Percentiles rank a stretch among this genome's conserved stretches.
Evolutionary conservation across 23 red algal species (phyloP).

Genomic region (Gracilaria domingensis): DNA sequence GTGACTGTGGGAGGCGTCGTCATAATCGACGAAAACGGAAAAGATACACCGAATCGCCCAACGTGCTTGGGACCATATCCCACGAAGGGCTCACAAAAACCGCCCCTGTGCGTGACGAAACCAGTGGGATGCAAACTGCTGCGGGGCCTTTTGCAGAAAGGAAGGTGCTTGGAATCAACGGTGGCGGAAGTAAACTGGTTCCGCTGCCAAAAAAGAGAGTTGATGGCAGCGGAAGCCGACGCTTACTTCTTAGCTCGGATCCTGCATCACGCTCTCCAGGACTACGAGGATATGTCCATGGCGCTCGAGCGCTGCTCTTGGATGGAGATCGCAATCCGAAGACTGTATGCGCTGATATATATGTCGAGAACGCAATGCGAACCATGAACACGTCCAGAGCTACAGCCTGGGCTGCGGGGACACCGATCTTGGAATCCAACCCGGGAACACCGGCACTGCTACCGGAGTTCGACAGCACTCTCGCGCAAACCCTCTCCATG

Average conservation of each 20-base stretch:
- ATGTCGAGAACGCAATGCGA: conserved; percentile 19
- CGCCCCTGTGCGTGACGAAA: conserved; percentile 3
- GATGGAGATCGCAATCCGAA: conserved; percentile 1
- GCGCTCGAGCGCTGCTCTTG: neutral
- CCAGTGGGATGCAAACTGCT: neutral
- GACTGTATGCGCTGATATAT: conserved; percentile 14
- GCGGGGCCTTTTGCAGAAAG: neutral
- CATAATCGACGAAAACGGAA: conserved; percentile 1
- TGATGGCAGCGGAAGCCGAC: too few relatives aligned
- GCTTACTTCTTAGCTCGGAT: too few relatives aligned
- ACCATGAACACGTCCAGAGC: neutral
- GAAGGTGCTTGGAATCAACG: neutral
- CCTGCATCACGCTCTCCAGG: too few relatives aligned
- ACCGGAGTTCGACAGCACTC: neutral
- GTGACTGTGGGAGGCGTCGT: neutral
- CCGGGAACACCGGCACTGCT: neutral
- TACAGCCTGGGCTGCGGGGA: too few relatives aligned
- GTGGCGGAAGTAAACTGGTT: too few relatives aligned
- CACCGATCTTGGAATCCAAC: neutral
- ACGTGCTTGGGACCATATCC: neutral
- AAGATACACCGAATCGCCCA: neutral
- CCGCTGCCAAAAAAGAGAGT: too few relatives aligned
- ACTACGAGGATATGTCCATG: neutral
- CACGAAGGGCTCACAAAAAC: neutral
- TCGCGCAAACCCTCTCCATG: neutral